Conservation (phyloP, 495 filamentous ascomycete species). For the Xylaria telfairii region DNA sequence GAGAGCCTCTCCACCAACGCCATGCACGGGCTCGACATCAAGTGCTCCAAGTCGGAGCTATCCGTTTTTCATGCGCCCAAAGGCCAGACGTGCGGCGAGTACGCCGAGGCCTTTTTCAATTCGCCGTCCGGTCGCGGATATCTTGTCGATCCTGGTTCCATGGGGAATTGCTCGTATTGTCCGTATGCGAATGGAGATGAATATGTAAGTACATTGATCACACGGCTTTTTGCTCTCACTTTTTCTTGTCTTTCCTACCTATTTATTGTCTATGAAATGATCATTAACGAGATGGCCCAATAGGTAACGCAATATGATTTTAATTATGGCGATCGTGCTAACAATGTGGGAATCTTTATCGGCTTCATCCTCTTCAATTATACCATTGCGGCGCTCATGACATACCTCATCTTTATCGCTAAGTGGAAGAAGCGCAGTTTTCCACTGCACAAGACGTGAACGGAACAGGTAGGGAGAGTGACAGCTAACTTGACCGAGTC, state of each 20-base stretch:
- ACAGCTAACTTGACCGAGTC: background rate
- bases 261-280: background rate
- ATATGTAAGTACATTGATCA: constrained; percentile 33
- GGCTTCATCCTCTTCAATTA: constrained; percentile 43
- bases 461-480: background rate
- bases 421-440: constrained; percentile 27
- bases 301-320: constrained; percentile 13
- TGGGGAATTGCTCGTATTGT: constrained; percentile 66
- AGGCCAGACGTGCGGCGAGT: constrained; percentile 60
- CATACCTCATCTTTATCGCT: constrained; percentile 32
- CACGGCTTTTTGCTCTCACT: too few species aligned
- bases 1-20: constrained; percentile 63
- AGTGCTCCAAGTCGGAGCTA: constrained; percentile 65
- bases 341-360: constrained; percentile 41
- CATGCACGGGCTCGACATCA: constrained; percentile 60
- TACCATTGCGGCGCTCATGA: constrained; percentile 33
- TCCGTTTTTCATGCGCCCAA: constrained; percentile 57
- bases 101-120: constrained; percentile 59
- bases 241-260: too few species aligned
- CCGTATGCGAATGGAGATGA: constrained; percentile 24
- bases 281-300: background rate
- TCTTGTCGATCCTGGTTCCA: constrained; percentile 58
- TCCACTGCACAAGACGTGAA: background rate
- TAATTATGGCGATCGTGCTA: constrained; percentile 25
- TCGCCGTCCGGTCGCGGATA: constrained; percentile 49